phyloP scores from a whole-genome alignment of 345 rosid genomes.

The Salix brachista region DNA sequence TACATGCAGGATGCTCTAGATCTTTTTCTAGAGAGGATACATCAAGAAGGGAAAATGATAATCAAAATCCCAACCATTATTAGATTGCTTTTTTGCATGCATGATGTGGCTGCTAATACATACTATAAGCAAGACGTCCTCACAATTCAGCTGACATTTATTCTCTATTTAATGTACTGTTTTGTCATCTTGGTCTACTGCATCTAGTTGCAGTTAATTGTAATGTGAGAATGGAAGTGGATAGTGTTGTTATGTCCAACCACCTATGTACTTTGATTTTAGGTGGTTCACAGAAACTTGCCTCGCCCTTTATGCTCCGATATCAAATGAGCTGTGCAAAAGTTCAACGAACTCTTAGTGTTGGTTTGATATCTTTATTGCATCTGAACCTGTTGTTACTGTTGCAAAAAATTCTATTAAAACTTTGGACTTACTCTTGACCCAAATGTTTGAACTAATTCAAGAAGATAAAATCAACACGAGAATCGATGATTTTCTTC shows the following conservation, averaged over 20 bases:
- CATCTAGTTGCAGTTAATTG: background rate
- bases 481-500: background rate
- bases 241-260: background rate
- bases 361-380: background rate
- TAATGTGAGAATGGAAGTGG: background rate
- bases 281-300: background rate
- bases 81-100: background rate
- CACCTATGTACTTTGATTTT: background rate
- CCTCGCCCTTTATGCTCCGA: background rate
- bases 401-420: background rate
- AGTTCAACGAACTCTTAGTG: background rate
- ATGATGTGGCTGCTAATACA: background rate
- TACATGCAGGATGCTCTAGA: background rate
- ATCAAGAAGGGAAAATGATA: background rate
- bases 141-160: background rate
- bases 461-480: background rate
- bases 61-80: background rate
- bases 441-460: background rate
- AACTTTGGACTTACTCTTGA: background rate
- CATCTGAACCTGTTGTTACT: background rate
- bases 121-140: background rate
- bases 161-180: background rate
- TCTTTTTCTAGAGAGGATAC: background rate
- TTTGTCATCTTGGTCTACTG: background rate
- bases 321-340: background rate